A percentile compares a stretch with the other conserved stretches of the same genome.
Conservation (phyloP, 306 rosid species). For the Datisca glomerata region DNA sequence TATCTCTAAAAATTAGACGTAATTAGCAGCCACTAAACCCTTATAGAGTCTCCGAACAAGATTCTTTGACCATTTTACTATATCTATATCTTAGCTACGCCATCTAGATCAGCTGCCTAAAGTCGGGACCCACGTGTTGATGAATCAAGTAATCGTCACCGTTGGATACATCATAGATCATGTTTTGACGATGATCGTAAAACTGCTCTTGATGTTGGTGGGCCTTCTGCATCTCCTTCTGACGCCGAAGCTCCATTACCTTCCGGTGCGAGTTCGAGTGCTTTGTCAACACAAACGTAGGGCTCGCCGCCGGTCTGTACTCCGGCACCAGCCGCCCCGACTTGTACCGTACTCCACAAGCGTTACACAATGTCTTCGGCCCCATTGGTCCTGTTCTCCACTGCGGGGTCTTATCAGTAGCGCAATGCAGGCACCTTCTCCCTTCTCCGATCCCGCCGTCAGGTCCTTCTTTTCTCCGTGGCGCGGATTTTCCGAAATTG, state of each 20-base stretch:
- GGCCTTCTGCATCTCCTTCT: slow-evolving; percentile 46
- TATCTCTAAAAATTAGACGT: too few relatives aligned
- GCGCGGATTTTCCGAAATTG: slow-evolving; percentile 17
- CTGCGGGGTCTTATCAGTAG: slow-evolving; percentile 86
- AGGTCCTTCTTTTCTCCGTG: slow-evolving; percentile 31
- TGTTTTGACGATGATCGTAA: slow-evolving; percentile 23
- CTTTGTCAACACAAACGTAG: slow-evolving; percentile 74
- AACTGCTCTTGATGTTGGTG: slow-evolving; percentile 24
- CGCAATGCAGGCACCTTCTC: slow-evolving; percentile 74
- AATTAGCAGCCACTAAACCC: too few relatives aligned
- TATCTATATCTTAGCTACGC: too few relatives aligned
- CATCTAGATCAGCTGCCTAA: slow-evolving; percentile 30
- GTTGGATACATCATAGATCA: slow-evolving; percentile 52
- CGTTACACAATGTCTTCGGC: slow-evolving; percentile 74
- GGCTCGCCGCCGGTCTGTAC: slow-evolving; percentile 90
- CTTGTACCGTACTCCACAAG: slow-evolving; percentile 80
- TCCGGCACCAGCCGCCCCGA: slow-evolving; percentile 84
- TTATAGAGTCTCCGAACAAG: too few relatives aligned
- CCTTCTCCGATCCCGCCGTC: slow-evolving; percentile 29
- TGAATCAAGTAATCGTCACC: slow-evolving; percentile 76
- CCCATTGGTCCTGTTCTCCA: slow-evolving; percentile 93
- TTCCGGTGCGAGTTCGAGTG: slow-evolving; percentile 96
- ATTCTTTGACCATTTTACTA: too few relatives aligned
- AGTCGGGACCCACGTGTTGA: slow-evolving; percentile 50
- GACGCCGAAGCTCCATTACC: slow-evolving; percentile 82